Evolutionary conservation across 495 filamentous ascomycete species (phyloP).

Genomic region (Penicillium roqueforti): DNA sequence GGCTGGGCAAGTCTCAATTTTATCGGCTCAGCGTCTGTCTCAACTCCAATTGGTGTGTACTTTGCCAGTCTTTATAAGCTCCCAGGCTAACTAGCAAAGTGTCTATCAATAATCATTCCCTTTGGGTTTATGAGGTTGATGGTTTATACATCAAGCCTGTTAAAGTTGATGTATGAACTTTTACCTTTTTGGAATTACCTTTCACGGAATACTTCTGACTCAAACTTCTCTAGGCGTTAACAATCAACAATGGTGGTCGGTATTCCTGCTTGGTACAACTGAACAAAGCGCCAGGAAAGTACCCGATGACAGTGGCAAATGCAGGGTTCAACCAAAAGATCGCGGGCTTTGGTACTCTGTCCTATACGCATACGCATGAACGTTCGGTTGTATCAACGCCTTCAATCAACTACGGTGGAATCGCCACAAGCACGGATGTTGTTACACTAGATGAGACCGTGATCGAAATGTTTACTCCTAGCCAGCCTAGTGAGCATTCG

Average conservation of each 20-base stretch:
- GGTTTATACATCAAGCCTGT: conserved; percentile 21
- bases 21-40: background rate
- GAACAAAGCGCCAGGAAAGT: conserved; percentile 18
- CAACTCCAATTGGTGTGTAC: background rate
- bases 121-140: conserved; percentile 27
- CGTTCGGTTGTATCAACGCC: conserved; percentile 23
- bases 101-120: conserved; percentile 22
- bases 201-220: too few relatives aligned
- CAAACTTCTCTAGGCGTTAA: conserved; percentile 8
- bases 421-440: background rate
- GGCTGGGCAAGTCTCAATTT: conserved; percentile 7
- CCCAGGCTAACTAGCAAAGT: too few relatives aligned
- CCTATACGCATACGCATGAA: conserved; percentile 20
- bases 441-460: background rate
- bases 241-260: conserved; percentile 17
- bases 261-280: conserved; percentile 22
- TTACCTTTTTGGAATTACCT: too few relatives aligned
- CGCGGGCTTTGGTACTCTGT: conserved; percentile 12
- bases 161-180: conserved; percentile 14
- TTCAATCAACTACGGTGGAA: conserved; percentile 2
- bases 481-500: background rate
- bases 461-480: too few relatives aligned
- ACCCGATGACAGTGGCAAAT: conserved; percentile 18
- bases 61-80: conserved; percentile 21
- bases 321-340: conserved; percentile 18